Base-by-base conservation (phyloP, 768 basidiomycete genomes). In the Russula griseocarnosa region DNA sequence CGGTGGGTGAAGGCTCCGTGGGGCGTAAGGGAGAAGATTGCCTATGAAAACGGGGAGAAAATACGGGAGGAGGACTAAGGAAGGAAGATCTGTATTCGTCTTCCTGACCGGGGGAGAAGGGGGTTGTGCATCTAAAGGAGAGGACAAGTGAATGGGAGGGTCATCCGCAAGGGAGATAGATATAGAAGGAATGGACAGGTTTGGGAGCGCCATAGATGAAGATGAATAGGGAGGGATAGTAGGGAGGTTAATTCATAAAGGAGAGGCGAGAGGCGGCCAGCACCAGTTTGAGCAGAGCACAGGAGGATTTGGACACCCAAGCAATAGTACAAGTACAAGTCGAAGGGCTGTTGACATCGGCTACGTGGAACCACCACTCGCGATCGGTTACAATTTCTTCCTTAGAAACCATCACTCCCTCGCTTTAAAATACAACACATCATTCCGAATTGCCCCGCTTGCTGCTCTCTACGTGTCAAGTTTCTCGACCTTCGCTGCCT, bases 81-180 rank as follows among this genome's bases (percentile, higher is more conserved):
- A 82, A 81, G 20, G 75, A 74, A n/a, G 85, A 77, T 69, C 86
- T 79, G 71, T 83, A 87, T 63, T 76, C 73, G 73, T 86, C 81
- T 40, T 80, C 78, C 6, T 72, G 67, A 44, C 65, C 66, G 54
- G 72, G 62, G 72, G 64, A 65, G 72, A 63, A 70, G 67, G 36
- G 71, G 69, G 28, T 71, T 61, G 71, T 52, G 68, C 46, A n/a
- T 77, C 72, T 68, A 87, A 86, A 10, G 87, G 86, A 60, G 87
- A 88, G 72, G 78, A 83, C 3, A 86, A 84, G 71, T 88, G 85
- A 36, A 75, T 68, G 36, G 70, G 59, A 49, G 75, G 73, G 55
- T 82, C 80, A 67, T 82, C 77, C n/a, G 88, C 83, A 38, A 79
- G 83, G 24, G 86, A 90, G 70, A 92, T 83, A 69, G 79, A 81